A percentile compares a stretch with the other conserved stretches of the same genome.
These are phyloP conservation scores for Phytophthora constricta DNA, from an alignment of 352 stramenopile genomes.

Conservation along the genomic window DNA sequence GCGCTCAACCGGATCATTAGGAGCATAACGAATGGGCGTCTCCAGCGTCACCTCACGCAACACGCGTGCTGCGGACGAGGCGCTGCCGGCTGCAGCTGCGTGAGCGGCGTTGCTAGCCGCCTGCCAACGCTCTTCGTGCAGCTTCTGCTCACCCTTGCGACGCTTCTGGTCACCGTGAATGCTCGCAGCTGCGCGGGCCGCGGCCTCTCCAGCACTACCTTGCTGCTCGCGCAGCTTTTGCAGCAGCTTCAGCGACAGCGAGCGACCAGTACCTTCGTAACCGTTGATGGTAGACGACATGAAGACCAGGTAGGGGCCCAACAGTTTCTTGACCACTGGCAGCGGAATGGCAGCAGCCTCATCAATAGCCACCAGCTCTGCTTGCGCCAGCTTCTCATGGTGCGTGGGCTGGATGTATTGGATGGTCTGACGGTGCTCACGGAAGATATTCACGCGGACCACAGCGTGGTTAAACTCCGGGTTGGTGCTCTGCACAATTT, in stretches of 20 bases:
- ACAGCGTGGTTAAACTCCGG: slow-evolving; percentile 88
- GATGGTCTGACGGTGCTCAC: slow-evolving; percentile 97
- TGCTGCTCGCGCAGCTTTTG: slow-evolving; percentile 97
- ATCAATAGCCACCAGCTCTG: slow-evolving; percentile 98
- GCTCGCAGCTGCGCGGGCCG: slow-evolving; percentile 55
- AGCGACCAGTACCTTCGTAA: slow-evolving; percentile 99
- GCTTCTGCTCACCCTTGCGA: slow-evolving; percentile 96
- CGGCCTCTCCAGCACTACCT: slow-evolving; percentile 70
- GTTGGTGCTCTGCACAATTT: slow-evolving; percentile 89
- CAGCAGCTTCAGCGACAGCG: slow-evolving; percentile 98
- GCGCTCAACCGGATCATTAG: slow-evolving; percentile 95
- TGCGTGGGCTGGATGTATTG: slow-evolving; percentile 97
- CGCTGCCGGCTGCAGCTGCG: slow-evolving; percentile 46
- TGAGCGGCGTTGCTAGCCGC: slow-evolving; percentile 90
- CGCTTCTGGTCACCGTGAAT: slow-evolving; percentile 91
- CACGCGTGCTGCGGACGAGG: slow-evolving; percentile 66
- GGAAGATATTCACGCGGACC: slow-evolving; percentile 97
- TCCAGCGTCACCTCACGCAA: slow-evolving; percentile 96
- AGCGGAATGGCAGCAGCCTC: slow-evolving; percentile 99
- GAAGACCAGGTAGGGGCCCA: slow-evolving; percentile 98
- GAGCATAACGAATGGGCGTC: slow-evolving; percentile 98
- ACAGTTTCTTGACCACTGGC: slow-evolving; percentile 95
- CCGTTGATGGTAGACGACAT: slow-evolving; percentile 99
- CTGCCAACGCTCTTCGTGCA: slow-evolving; percentile 97
- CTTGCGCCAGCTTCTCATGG: slow-evolving; percentile 96